Evolutionary conservation across 495 filamentous ascomycete species (phyloP).

Genomic region (Penicillium parvum): DNA sequence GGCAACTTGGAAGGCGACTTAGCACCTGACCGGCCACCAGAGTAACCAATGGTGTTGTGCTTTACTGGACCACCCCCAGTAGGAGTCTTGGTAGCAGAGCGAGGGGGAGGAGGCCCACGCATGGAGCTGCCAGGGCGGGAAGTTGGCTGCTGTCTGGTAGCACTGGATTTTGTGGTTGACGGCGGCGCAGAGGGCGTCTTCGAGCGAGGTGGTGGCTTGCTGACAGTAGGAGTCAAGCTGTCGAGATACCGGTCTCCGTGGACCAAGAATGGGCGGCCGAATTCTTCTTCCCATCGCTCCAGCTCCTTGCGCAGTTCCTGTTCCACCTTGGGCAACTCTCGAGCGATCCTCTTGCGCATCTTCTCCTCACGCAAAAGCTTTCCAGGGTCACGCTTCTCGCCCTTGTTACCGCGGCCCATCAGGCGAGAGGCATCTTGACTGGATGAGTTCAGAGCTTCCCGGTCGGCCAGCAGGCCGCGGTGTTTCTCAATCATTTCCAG

Average conservation of each 20-base stretch:
- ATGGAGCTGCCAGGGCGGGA: slow-evolving; percentile 46
- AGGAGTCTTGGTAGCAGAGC: slow-evolving; percentile 67
- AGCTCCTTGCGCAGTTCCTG: slow-evolving; percentile 73
- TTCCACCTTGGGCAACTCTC: slow-evolving; percentile 90
- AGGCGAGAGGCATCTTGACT: slow-evolving; percentile 92
- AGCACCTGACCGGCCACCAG: slow-evolving; percentile 34
- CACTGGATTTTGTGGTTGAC: slow-evolving; percentile 23
- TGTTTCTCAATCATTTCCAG: slow-evolving; percentile 81
- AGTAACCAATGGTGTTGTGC: slow-evolving; percentile 53
- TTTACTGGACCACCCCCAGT: slow-evolving; percentile 45
- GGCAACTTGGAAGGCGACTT: slow-evolving; percentile 78
- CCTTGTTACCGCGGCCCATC: slow-evolving; percentile 81
- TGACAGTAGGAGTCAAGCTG: slow-evolving; percentile 58
- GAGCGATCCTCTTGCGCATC: slow-evolving; percentile 93
- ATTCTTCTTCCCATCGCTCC: slow-evolving; percentile 90
- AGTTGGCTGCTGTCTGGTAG: slow-evolving; percentile 22
- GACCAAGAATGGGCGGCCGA: slow-evolving; percentile 86
- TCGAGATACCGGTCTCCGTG: slow-evolving; percentile 88
- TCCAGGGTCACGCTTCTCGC: slow-evolving; percentile 86
- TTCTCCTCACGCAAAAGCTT: slow-evolving; percentile 96
- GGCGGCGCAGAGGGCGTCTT: slow-evolving; percentile 71
- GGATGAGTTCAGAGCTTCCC: slow-evolving; percentile 78
- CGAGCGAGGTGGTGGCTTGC: slow-evolving; percentile 64
- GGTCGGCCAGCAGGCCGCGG: slow-evolving; percentile 76
- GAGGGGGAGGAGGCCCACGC: slow-evolving; percentile 49